Evolutionary conservation across 495 filamentous ascomycete genomes (phyloP), one percentile per base, ranked within the genome.

Genomic region (Astrocystis sublimbata): DNA sequence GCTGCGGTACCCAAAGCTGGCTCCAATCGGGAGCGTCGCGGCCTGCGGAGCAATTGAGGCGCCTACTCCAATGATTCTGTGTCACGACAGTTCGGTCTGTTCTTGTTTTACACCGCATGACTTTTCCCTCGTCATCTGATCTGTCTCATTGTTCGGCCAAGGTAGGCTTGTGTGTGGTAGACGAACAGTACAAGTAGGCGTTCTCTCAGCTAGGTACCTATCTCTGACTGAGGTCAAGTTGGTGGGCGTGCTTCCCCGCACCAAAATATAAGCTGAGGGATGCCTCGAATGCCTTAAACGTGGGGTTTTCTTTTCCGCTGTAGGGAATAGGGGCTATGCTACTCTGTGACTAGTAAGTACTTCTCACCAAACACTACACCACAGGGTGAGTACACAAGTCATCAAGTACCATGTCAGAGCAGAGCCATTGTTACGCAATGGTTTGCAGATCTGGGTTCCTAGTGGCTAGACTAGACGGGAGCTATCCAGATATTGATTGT

Each of bases 81-180:
- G 17, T 36, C 30, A 26, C 54, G 46, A 38, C 28, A 19, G 17
- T 9, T 15, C n/a, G 36, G 38, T 26, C 33, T 24, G 15, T 24
- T 9, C 52, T 24, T 56, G 7, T 57, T 28, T 57, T 26, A 30
- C 7, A 15, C 7, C 17, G 45, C 3, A 28, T 10, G n/a, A 4
- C 36, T 30, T 45, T 58, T 47, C 23, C 6, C 56, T 58, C 9
- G 42, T 57, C 54, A 57, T 57, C 54, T 57, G 54, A 57, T 57
- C 40, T 45, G 19, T 57, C 15, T 45, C 15, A 15, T 6, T n/a
- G 30, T 2, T 26, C 24, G 15, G 15, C 1, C 13, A 49, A 49
- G 17, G 4, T 2, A 38, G 8, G 6, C 24, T 7, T 30, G 46
- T 26, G 15, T 15, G 6, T 23, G 6, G 46, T n/a, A 17, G 26